These are phyloP conservation scores for Ophiocordyceps camponoti-saundersi DNA, from an alignment of 2,329 filamentous ascomycete genomes.

Conservation along the genomic window DNA sequence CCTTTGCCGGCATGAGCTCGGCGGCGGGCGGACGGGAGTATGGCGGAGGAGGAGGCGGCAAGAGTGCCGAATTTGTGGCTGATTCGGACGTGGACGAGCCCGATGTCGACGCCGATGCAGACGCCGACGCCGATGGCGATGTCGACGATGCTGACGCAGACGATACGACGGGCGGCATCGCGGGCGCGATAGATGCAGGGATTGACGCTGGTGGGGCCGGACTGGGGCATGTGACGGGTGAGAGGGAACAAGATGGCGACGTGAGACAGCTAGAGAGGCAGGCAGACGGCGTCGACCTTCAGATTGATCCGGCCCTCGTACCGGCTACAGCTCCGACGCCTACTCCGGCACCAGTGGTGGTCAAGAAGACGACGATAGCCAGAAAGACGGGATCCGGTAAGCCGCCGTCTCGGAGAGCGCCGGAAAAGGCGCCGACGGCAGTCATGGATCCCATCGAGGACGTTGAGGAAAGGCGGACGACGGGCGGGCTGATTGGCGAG, in stretches of 20 bases:
- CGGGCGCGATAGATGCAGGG: neutral
- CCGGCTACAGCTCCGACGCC: conserved; percentile 4
- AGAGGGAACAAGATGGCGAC: neutral
- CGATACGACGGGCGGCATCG: neutral
- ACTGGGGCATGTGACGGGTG: neutral
- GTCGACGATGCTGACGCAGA: neutral
- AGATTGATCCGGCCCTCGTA: conserved; percentile 15
- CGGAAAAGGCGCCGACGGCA: conserved; percentile 8
- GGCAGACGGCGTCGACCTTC: conserved; percentile 7
- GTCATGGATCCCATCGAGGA: conserved; percentile 16
- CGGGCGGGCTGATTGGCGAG: conserved; percentile 2
- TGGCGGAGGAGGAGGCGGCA: neutral
- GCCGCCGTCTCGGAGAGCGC: conserved; percentile 7
- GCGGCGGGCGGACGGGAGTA: neutral
- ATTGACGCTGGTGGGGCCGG: too few relatives aligned
- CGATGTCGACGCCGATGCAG: conserved; percentile 1
- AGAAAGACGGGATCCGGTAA: conserved; percentile 8
- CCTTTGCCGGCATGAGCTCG: neutral
- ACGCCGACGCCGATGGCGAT: conserved; percentile 4
- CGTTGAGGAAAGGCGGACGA: conserved; percentile 3
- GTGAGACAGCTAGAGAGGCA: conserved; percentile 5
- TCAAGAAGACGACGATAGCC: conserved; percentile 11
- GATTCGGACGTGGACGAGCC: conserved; percentile 13
- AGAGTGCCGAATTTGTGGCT: conserved; percentile 12
- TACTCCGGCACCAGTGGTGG: conserved; percentile 4